A percentile compares a stretch with the other conserved stretches of the same genome.
phyloP scores from a whole-genome alignment of 352 stramenopile species.

The Phytophthora ramorum region DNA sequence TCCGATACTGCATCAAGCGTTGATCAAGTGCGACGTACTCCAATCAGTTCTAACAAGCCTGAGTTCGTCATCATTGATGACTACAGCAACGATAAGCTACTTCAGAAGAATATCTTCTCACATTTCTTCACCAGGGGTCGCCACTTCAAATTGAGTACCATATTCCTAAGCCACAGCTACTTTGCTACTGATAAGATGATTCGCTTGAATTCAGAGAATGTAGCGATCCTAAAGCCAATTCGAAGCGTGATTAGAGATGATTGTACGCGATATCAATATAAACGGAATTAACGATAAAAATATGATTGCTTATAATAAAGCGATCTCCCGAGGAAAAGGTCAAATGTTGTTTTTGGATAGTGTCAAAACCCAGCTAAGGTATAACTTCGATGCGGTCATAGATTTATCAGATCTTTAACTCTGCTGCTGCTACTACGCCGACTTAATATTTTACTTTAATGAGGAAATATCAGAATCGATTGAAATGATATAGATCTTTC shows the following conservation, averaged over 20 bases:
- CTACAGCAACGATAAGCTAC: slow-evolving; percentile 35
- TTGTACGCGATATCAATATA: slow-evolving; percentile 37
- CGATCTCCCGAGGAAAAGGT: neutral
- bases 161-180: too few relatives aligned
- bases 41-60: slow-evolving; percentile 21
- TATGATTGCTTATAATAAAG: slow-evolving; percentile 1
- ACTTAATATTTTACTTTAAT: too few relatives aligned
- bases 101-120: slow-evolving; percentile 42
- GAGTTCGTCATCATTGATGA: slow-evolving; percentile 50
- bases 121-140: slow-evolving; percentile 40
- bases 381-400: neutral
- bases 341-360: neutral
- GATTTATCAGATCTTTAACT: neutral
- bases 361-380: neutral
- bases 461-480: too few relatives aligned
- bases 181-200: too few relatives aligned
- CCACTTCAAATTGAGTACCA: too few relatives aligned
- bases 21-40: slow-evolving; percentile 30
- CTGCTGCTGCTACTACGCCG: too few relatives aligned
- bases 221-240: slow-evolving; percentile 40
- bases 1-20: slow-evolving; percentile 34
- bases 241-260: slow-evolving; percentile 39
- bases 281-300: slow-evolving; percentile 17
- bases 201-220: slow-evolving; percentile 40
- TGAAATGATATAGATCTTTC: too few relatives aligned